Base-by-base conservation (phyloP, 2,329 filamentous ascomycete species). In the Biscogniauxia marginata region DNA sequence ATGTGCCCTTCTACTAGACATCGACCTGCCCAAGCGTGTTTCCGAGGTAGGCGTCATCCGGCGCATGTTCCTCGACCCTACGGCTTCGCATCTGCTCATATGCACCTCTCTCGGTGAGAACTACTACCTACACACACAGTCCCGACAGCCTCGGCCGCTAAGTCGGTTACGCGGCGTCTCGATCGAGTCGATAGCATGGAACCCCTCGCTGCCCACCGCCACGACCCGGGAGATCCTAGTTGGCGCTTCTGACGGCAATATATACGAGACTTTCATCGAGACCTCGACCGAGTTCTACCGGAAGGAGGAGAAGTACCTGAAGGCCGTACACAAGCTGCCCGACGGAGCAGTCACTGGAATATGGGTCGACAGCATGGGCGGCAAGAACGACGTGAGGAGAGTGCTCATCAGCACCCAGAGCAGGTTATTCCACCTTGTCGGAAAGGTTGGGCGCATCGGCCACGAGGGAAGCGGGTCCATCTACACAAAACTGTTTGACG, bases 111-210 rank as follows among this genome's bases (percentile, higher is more conserved):
- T 92, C 44, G 92, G 92, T 71, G 95, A 99, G 74, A 98, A 96
- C 76, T 99, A 93, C 78, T 99, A 99, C 74, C 88, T 99, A 8
- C 95, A 99, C 73, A 93, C 92, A 9, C 93, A 98, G 71, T 95
- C 93, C 30, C 89, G 91, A 64, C 89, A 93, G 63, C 92, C 93
- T 2, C 91, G 95, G 61, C 83, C 88, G 7, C 79, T 99, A 34
- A 86, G 89, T 13, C 84, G 91, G 55, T 76, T 99, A 52, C 93
- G 93, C 65, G 91, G 91, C 23, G 91, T 97, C 13, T 81, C 85
- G 7, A 91, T 99, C 57, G 93, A 97, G 73, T 89, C 89, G 60
- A 82, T 99, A 59, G 92, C 93, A 34, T 99, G 95, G 95, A 97
- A 96, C 68, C 92, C 95, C 1, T 92, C 91, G 2, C 79, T 93